A percentile compares a stretch with the other conserved stretches of the same genome.
Conservation (phyloP, 306 rosid genomes). For the Mimosa bimucronata region DNA sequence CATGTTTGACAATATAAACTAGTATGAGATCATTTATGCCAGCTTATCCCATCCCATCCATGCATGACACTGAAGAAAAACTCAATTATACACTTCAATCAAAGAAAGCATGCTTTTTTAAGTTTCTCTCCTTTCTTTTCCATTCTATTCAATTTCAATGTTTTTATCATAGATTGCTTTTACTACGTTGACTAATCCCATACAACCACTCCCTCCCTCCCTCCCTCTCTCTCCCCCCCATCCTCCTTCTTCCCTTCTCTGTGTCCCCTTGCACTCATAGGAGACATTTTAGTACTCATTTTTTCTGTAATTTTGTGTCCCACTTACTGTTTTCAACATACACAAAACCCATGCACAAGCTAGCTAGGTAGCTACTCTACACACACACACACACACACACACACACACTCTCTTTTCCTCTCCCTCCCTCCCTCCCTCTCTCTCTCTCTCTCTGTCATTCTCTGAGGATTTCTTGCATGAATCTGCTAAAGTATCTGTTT, state of each 20-base stretch:
- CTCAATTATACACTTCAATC: background rate
- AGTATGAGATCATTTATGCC: background rate
- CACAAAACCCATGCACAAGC: constrained; percentile 32
- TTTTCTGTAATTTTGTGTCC: constrained; percentile 45
- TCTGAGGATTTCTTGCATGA: constrained; percentile 55
- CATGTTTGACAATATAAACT: background rate
- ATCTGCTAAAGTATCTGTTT: constrained; percentile 31
- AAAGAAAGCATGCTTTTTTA: background rate
- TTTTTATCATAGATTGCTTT: constrained; percentile 66
- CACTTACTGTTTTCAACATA: constrained; percentile 43
- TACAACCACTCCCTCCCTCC: constrained; percentile 45
- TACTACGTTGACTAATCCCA: constrained; percentile 90
- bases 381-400: background rate
- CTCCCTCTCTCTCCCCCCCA: constrained; percentile 28
- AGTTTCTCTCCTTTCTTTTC: constrained; percentile 1
- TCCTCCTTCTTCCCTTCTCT: constrained; percentile 40
- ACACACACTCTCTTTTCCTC: too few relatives aligned
- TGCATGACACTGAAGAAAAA: background rate
- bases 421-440: constrained; percentile 26
- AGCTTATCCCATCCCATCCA: background rate
- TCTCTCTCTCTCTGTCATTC: constrained; percentile 30
- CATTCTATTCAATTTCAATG: constrained; percentile 41
- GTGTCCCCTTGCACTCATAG: constrained; percentile 38
- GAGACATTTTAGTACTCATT: constrained; percentile 45
- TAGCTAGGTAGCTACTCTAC: constrained; percentile 13